Evolutionary conservation across 345 rosid species (phyloP).

Genomic region (Bretschneidera sinensis): DNA sequence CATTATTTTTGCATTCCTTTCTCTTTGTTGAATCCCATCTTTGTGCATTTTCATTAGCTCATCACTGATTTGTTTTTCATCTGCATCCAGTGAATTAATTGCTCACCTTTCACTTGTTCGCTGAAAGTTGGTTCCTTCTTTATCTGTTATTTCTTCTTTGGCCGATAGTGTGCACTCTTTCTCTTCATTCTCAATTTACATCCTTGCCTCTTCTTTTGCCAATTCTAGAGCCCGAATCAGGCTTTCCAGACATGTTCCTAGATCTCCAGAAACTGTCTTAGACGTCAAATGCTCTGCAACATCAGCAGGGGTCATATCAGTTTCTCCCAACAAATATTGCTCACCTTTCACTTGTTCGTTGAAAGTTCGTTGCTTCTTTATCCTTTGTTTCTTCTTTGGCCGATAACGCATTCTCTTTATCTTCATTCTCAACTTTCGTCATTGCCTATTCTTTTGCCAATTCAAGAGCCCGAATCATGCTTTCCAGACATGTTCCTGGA

Average conservation of each 20-base stretch:
- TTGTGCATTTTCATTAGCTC: too few species aligned
- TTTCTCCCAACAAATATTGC: slow-evolving; percentile 1
- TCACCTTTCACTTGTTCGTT: too few species aligned
- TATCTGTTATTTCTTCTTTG: not conserved
- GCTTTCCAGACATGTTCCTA: slow-evolving; percentile 5
- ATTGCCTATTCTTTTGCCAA: slow-evolving; percentile 3
- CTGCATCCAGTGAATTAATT: too few species aligned
- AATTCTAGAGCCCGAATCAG: slow-evolving; percentile 8
- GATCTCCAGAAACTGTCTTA: slow-evolving; percentile 2
- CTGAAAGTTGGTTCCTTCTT: not conserved
- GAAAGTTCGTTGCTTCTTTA: not conserved
- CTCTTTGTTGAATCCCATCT: too few species aligned
- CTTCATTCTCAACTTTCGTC: slow-evolving; percentile 9
- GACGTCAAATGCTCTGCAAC: slow-evolving; percentile 21
- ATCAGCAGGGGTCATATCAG: slow-evolving; percentile 13
- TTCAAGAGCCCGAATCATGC: slow-evolving; percentile 11
- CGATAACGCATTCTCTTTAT: not conserved
- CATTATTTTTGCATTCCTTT: too few species aligned
- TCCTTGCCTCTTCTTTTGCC: slow-evolving; percentile 1
- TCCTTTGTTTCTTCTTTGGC: not conserved
- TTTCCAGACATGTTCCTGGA: slow-evolving; percentile 1
- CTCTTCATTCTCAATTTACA: slow-evolving; percentile 10
- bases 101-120: too few species aligned
- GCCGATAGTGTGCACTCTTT: not conserved
- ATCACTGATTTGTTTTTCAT: too few species aligned